phyloP scores from a whole-genome alignment of 2,329 filamentous ascomycete species.

The Exophiala dermatitidis region DNA sequence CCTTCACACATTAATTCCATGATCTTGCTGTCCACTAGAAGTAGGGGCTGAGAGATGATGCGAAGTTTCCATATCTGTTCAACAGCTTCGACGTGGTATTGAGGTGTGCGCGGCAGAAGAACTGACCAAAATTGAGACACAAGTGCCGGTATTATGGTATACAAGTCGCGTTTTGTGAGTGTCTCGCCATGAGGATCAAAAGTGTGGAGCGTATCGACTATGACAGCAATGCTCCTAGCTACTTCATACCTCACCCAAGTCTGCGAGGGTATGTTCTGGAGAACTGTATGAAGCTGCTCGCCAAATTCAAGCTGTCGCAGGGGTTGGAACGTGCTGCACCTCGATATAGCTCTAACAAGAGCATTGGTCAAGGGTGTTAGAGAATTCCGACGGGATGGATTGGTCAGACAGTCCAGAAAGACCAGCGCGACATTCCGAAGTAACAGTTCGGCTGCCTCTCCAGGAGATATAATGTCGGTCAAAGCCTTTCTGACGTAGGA shows the following conservation, averaged over 20 bases:
- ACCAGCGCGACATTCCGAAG: constrained; percentile 14
- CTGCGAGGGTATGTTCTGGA: not conserved
- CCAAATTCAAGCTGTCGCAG: constrained; percentile 10
- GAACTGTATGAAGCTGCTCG: constrained; percentile 2
- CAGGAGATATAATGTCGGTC: constrained; percentile 6
- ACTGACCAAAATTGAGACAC: constrained; percentile 71
- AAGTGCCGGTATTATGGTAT: constrained; percentile 58
- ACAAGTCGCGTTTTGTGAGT: constrained; percentile 40
- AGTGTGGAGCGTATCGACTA: constrained; percentile 16
- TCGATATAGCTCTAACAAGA: constrained; percentile 10
- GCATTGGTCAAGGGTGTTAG: constrained; percentile 9
- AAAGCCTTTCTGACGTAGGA: constrained; percentile 12
- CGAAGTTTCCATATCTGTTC: constrained; percentile 82
- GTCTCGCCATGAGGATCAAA: constrained; percentile 26
- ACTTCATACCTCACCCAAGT: constrained; percentile 8
- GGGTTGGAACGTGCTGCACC: constrained; percentile 7
- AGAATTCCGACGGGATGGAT: constrained; percentile 1
- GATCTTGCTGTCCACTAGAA: constrained; percentile 61
- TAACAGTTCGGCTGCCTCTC: constrained; percentile 8
- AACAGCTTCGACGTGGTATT: constrained; percentile 90
- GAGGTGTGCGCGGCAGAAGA: constrained; percentile 73
- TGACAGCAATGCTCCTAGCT: constrained; percentile 10
- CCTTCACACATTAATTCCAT: constrained; percentile 20
- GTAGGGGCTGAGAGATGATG: constrained; percentile 57
- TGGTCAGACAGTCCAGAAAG: constrained; percentile 12